A percentile compares a stretch with the other conserved stretches of the same genome.
phyloP scores from a whole-genome alignment of 2,329 filamentous ascomycete genomes.

The Colletotrichum sp. region DNA sequence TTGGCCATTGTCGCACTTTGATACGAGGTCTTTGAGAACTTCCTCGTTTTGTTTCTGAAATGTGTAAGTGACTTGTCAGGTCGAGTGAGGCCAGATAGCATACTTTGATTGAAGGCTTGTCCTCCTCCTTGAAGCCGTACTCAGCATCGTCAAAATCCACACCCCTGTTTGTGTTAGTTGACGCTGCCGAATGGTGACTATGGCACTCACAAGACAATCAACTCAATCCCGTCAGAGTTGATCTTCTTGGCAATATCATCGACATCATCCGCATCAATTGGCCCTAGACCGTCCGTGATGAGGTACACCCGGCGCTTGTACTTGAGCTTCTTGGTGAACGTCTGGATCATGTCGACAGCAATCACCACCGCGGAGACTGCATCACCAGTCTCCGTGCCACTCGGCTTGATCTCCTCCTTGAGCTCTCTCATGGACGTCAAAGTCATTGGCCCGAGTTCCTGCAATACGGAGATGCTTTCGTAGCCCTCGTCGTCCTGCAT shows the following conservation, averaged over 20 bases:
- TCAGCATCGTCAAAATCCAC: conserved; percentile 93
- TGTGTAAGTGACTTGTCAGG: background rate
- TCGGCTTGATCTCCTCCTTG: conserved; percentile 68
- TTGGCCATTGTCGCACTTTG: conserved; percentile 70
- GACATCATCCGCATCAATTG: conserved; percentile 75
- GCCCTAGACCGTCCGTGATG: conserved; percentile 80
- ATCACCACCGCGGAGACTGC: conserved; percentile 87
- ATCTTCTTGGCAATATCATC: conserved; percentile 75
- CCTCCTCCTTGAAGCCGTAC: conserved; percentile 90
- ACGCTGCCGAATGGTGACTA: background rate
- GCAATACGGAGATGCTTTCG: conserved; percentile 80
- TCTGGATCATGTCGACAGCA: conserved; percentile 84
- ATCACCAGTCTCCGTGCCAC: conserved; percentile 74
- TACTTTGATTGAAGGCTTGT: conserved; percentile 77
- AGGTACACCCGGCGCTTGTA: conserved; percentile 82
- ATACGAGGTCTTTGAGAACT: conserved; percentile 67
- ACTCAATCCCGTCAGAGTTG: conserved; percentile 76
- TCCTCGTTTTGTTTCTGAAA: conserved; percentile 72
- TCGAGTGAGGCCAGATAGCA: background rate
- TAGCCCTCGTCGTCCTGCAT: conserved; percentile 76
- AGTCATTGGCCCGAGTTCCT: conserved; percentile 63
- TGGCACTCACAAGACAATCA: conserved; percentile 75
- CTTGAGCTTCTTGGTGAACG: conserved; percentile 81
- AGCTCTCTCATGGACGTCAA: conserved; percentile 75
- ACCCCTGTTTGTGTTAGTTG: conserved; percentile 52